phyloP scores from a whole-genome alignment of 208 protist genomes.

The Trypanosoma conorhini region DNA sequence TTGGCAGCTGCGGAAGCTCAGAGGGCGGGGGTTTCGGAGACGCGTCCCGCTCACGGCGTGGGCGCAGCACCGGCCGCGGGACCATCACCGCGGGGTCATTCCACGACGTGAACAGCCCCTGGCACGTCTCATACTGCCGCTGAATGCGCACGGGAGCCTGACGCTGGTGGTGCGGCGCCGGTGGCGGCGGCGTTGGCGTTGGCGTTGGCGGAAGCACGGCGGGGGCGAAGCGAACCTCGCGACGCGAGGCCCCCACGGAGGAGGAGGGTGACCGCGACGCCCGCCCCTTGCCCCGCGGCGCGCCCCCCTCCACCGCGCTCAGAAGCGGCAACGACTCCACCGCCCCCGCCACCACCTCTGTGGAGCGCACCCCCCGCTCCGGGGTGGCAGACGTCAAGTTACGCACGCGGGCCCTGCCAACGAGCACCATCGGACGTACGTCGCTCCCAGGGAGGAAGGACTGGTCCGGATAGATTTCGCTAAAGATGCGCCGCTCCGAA shows the following conservation, averaged over 20 bases:
- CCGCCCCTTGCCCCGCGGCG: neutral
- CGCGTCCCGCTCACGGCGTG: neutral
- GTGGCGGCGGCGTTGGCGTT: neutral
- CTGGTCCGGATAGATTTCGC: neutral
- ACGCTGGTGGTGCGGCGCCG: neutral
- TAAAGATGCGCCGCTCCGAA: slow-evolving; percentile 4
- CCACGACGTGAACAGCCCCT: neutral
- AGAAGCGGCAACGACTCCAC: neutral
- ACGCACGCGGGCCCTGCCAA: slow-evolving; percentile 1
- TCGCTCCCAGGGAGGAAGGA: neutral
- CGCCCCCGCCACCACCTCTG: neutral
- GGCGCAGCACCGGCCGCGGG: neutral
- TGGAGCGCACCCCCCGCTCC: neutral
- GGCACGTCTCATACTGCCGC: neutral
- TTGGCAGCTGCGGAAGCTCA: neutral
- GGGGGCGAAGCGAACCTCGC: slow-evolving; percentile 1
- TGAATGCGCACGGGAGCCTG: neutral
- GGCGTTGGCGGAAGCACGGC: neutral
- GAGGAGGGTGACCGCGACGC: neutral
- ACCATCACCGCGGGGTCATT: neutral
- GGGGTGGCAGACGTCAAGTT: neutral
- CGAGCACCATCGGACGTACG: neutral
- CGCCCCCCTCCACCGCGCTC: neutral
- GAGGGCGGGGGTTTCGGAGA: neutral
- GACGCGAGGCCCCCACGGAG: neutral